phyloP scores from a whole-genome alignment of 805 yeast genomes.

The Sungouiella blattae region DNA sequence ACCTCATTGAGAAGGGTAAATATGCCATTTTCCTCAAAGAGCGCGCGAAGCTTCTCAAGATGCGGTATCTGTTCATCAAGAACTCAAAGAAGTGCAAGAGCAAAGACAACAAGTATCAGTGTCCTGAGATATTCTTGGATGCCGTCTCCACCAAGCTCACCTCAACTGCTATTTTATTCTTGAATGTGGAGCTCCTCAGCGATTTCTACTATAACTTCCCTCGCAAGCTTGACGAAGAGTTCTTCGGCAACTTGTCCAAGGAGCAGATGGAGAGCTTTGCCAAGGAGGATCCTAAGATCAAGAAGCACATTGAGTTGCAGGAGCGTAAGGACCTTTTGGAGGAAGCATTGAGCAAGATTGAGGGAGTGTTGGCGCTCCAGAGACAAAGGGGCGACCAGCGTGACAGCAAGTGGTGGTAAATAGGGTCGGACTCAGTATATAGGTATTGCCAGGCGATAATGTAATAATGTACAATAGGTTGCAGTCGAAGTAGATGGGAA shows the following conservation, averaged over 20 bases:
- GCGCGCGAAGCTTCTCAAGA: constrained; percentile 61
- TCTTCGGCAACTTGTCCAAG: constrained; percentile 57
- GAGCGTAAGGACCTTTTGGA: constrained; percentile 87
- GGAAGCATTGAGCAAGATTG: constrained; percentile 79
- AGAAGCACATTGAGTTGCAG: constrained; percentile 88
- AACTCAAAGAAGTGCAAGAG: constrained; percentile 71
- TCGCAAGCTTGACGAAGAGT: constrained; percentile 77
- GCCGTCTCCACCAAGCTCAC: constrained; percentile 90
- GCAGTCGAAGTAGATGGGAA: too few species aligned
- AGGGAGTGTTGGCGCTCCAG: constrained; percentile 71
- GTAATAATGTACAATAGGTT: too few species aligned
- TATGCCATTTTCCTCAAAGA: constrained; percentile 79
- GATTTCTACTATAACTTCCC: constrained; percentile 97
- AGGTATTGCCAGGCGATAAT: background rate
- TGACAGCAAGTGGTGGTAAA: constrained; percentile 15
- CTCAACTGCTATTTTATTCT: constrained; percentile 85
- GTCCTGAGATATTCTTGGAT: constrained; percentile 93
- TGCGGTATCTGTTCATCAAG: constrained; percentile 70
- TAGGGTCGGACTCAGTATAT: background rate
- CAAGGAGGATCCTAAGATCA: constrained; percentile 88
- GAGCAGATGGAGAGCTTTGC: constrained; percentile 89
- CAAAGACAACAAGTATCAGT: constrained; percentile 78
- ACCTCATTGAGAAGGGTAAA: constrained; percentile 71
- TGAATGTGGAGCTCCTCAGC: constrained; percentile 89
- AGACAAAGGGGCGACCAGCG: constrained; percentile 18